Base-by-base conservation (phyloP, 257 asterid genomes). In the Anisodus tanguticus region DNA sequence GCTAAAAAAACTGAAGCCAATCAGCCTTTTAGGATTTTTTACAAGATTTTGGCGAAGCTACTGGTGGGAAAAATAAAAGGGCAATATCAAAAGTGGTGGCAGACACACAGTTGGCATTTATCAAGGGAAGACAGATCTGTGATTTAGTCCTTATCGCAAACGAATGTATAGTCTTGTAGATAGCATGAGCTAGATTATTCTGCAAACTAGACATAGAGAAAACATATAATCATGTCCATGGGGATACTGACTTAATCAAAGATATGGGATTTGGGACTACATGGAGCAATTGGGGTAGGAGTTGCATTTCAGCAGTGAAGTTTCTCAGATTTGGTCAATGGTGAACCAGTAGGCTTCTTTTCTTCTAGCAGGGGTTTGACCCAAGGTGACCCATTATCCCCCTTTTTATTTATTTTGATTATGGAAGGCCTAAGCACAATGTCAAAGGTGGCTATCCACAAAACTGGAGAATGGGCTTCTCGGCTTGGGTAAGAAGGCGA, bases 281-380 rank as follows among this genome's bases (percentile, higher is more conserved):
- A 53, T 53, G 71, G 71, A 64, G 71, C n/a, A 26, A 15, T 64
- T 31, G 31, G 71, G 31, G 69, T 63, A 63, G 71, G n/a, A 64
- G 17, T 43, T 26, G 71, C 43, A 26, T 64, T 64, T 64, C 17
- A 6, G 71, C 17, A 31, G 39, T 26, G 71, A 64, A 64, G 45
- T 64, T 64, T 31, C 45, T 26, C 43, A 64, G 71, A 10, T 64
- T 9, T 64, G 43, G 43, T 63, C 39, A 63, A 63, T 63, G 69
- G 39, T 9, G n/a, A 64, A 26, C 8, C 9, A 5, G 71, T 19
- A 64, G 71, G 71, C 45, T 64, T 64, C 70, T 26, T 63, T 63
- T 26, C 43, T 63, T 63, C 39, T 26, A 9, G 43, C 41, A 63
- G 43, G 15, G 8, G 8, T 10, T 10, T 26, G 43, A 64, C 17